A percentile compares a stretch with the other conserved stretches of the same genome.
Evolutionary conservation across 2,329 filamentous ascomycete species (phyloP).

Genomic region (Nemania serpens): DNA sequence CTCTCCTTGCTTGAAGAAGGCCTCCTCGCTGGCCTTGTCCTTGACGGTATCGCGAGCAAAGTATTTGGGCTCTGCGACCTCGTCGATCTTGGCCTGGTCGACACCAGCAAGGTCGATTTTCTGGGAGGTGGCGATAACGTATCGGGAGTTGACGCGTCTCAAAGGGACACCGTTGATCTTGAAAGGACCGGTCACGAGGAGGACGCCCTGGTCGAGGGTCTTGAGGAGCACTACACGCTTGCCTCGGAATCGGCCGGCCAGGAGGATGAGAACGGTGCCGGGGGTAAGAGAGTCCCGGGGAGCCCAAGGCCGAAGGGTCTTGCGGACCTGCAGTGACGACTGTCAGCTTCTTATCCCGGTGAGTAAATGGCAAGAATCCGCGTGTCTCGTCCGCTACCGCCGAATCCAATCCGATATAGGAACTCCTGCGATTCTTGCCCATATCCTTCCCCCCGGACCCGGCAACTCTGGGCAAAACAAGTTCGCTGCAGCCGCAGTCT

Average conservation of each 20-base stretch:
- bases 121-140: slow-evolving; percentile 89
- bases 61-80: slow-evolving; percentile 80
- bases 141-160: slow-evolving; percentile 89
- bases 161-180: slow-evolving; percentile 99
- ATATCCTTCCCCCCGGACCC: background rate
- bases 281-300: slow-evolving; percentile 88
- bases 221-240: slow-evolving; percentile 99
- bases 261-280: slow-evolving; percentile 96
- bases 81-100: slow-evolving; percentile 87
- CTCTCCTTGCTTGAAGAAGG: slow-evolving; percentile 99
- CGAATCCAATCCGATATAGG: slow-evolving; percentile 23
- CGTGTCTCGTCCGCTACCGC: background rate
- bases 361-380: background rate
- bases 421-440: background rate
- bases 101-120: slow-evolving; percentile 84
- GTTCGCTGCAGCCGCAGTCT: background rate
- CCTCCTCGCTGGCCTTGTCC: slow-evolving; percentile 96
- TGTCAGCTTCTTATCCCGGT: slow-evolving; percentile 16
- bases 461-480: background rate
- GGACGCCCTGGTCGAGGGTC: slow-evolving; percentile 94
- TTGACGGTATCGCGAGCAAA: slow-evolving; percentile 94
- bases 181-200: slow-evolving; percentile 99
- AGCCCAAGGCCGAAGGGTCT: slow-evolving; percentile 85
- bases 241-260: slow-evolving; percentile 98
- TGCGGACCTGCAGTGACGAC: slow-evolving; percentile 74